These are phyloP conservation scores for Nicotiana knightiana DNA, from an alignment of 257 asterid genomes.

Conservation along the genomic window DNA sequence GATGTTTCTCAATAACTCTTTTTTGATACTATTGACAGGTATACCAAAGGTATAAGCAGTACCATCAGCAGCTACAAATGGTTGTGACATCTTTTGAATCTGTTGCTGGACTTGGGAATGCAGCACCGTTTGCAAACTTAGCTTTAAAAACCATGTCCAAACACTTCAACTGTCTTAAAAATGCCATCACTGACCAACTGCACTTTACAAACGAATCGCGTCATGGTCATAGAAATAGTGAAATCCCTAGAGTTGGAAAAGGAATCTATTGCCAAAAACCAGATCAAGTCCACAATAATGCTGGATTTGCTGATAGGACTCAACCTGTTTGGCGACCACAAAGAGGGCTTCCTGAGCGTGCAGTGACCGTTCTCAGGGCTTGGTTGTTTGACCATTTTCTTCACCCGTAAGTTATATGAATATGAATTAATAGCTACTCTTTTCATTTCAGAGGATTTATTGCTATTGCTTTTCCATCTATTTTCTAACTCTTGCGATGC, in stretches of 20 bases:
- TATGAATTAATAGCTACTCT: not conserved
- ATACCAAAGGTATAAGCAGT: slow-evolving; percentile 75
- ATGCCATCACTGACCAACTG: slow-evolving; percentile 73
- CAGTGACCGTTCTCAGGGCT: slow-evolving; percentile 84
- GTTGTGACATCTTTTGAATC: slow-evolving; percentile 84
- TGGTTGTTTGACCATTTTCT: slow-evolving; percentile 94
- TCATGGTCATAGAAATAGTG: slow-evolving; percentile 35
- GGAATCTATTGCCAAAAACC: slow-evolving; percentile 35
- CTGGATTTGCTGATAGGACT: slow-evolving; percentile 33
- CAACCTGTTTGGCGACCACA: slow-evolving; percentile 98
- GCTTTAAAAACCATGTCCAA: slow-evolving; percentile 74
- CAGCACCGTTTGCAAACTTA: slow-evolving; percentile 78
- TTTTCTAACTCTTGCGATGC: too few species aligned
- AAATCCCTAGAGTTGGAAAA: slow-evolving; percentile 30
- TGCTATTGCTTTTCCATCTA: too few species aligned
- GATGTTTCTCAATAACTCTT: not conserved
- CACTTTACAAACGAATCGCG: slow-evolving; percentile 52
- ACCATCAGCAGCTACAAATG: slow-evolving; percentile 81
- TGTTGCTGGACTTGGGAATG: slow-evolving; percentile 76
- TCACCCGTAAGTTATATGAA: slow-evolving; percentile 69
- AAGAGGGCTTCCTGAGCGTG: slow-evolving; percentile 95
- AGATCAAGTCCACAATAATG: slow-evolving; percentile 17
- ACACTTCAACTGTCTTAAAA: slow-evolving; percentile 62
- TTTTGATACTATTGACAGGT: slow-evolving; percentile 31
- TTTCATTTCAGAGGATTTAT: too few species aligned